Evolutionary conservation across 2,329 filamentous ascomycete species (phyloP).

Genomic region (Curvularia lunata): DNA sequence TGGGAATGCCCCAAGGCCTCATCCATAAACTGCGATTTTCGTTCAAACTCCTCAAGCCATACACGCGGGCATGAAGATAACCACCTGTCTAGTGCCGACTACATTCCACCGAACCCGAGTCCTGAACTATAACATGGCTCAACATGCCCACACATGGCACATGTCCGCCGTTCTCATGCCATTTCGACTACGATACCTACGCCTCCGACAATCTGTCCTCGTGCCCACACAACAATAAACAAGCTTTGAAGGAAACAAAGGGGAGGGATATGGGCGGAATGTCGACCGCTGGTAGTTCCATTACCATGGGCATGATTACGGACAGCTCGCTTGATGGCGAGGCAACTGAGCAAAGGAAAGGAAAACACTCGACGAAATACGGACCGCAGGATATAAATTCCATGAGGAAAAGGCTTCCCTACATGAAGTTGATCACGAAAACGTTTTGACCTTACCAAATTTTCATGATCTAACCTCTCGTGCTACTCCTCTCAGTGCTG

Average conservation of each 20-base stretch:
- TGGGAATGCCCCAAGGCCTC: no score
- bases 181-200: not conserved
- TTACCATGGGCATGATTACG: no score
- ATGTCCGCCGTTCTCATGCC: not conserved
- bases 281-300: slow-evolving; percentile 58
- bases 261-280: slow-evolving; percentile 49
- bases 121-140: not conserved
- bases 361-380: not conserved
- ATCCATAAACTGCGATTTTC: not conserved
- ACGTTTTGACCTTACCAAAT: slow-evolving; percentile 73
- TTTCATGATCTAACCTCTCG: slow-evolving; percentile 77
- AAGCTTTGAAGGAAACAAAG: slow-evolving; percentile 50
- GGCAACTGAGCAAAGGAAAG: not conserved
- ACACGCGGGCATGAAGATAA: not conserved
- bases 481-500: slow-evolving; percentile 71
- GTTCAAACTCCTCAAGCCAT: not conserved
- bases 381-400: not conserved
- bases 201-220: not conserved
- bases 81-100: no score
- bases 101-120: not conserved
- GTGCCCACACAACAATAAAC: slow-evolving; percentile 46
- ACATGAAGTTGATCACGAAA: slow-evolving; percentile 37
- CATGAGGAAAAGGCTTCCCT: not conserved
- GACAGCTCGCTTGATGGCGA: slow-evolving; percentile 65
- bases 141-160: not conserved